Evolutionary conservation across 2,329 filamentous ascomycete species (phyloP), one percentile per base, ranked within the genome.

Genomic region (Sporothrix sp.): DNA sequence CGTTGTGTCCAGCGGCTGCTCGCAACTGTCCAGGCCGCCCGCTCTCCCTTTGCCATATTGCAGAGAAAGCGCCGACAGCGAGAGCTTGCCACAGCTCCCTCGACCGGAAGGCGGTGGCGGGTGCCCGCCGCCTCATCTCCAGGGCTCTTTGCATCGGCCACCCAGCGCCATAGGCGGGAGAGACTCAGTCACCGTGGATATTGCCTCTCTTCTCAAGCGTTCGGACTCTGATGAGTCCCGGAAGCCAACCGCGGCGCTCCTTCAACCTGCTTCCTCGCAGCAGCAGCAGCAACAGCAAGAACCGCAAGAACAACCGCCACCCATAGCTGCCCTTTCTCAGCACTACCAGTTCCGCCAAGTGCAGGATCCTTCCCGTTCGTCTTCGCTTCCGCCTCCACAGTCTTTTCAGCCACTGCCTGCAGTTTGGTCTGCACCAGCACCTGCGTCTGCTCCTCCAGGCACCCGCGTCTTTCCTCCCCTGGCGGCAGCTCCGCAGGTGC

Each of bases 121-220:
- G 36, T 30, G 38, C 18, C 50, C 39, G 25, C 40, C 47, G 43
- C 30, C 44, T 14, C 47, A 30, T 36, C 33, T 32, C 16, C 43
- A 20, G 16, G 46, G 47, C 16, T 8, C 3, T 10, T 10, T 23
- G 21, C 21, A 11, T 10, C 53, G 53, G 59, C 61, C 62, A 56
- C 52, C 59, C 52, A 48, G 60, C 61, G 66, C 63, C 66, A 61
- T 28, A 54, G 55, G 52, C 62, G 64, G 59, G 59, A 59, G 57
- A 66, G 64, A 64, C 59, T 75, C 75, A 78, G 79, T 74, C 81
- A 90, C 76, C 79, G 84, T 95, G 89, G 89, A 95, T 90, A 94
- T 95, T 85, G 81, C 86, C 70, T 83, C 85, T 59, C 79, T 95
- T 59, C 79, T 95, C 69, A 87, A 90, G 76, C 78, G 76, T 65